Evolutionary conservation across 2,329 filamentous ascomycete genomes (phyloP).

Genomic region (Cryphonectria nitschkei): DNA sequence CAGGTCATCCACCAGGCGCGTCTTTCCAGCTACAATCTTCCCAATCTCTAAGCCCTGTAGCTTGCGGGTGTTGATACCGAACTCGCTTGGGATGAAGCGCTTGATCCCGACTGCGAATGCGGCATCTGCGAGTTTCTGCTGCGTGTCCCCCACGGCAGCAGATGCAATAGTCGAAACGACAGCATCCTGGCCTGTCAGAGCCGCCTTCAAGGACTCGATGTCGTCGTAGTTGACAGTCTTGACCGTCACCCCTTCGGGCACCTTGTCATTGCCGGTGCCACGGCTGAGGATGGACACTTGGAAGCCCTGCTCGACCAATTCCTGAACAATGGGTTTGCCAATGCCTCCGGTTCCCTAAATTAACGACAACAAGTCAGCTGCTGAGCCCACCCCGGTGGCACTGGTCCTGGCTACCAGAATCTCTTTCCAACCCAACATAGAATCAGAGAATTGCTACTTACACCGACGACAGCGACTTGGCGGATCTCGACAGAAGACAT

Average conservation of each 20-base stretch:
- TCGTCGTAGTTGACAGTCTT: conserved; percentile 51
- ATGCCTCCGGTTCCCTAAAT: conserved; percentile 40
- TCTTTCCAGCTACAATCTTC: conserved; percentile 37
- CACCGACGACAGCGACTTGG: conserved; percentile 42
- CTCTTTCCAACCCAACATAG: too few relatives aligned
- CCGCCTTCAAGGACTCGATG: conserved; percentile 46
- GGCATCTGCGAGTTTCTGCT: conserved; percentile 57
- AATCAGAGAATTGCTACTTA: conserved; percentile 31
- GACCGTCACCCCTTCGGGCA: conserved; percentile 45
- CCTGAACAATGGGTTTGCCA: conserved; percentile 37
- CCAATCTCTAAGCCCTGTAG: conserved; percentile 34
- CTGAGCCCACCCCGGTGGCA: not conserved
- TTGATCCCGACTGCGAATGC: conserved; percentile 59
- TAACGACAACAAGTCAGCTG: not conserved
- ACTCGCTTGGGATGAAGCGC: conserved; percentile 63
- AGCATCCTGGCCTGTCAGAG: conserved; percentile 58
- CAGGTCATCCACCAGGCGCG: conserved; percentile 53
- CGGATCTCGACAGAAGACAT: conserved; percentile 33
- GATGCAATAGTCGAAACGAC: conserved; percentile 55
- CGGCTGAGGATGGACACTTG: conserved; percentile 56
- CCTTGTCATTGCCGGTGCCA: conserved; percentile 42
- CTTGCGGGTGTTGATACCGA: conserved; percentile 41
- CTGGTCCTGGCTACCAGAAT: not conserved
- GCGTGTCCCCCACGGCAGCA: conserved; percentile 43
- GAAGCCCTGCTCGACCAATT: conserved; percentile 45